These are phyloP conservation scores for Beta macrorhiza DNA, from an alignment of 179 eudicot species.

Conservation along the genomic window DNA sequence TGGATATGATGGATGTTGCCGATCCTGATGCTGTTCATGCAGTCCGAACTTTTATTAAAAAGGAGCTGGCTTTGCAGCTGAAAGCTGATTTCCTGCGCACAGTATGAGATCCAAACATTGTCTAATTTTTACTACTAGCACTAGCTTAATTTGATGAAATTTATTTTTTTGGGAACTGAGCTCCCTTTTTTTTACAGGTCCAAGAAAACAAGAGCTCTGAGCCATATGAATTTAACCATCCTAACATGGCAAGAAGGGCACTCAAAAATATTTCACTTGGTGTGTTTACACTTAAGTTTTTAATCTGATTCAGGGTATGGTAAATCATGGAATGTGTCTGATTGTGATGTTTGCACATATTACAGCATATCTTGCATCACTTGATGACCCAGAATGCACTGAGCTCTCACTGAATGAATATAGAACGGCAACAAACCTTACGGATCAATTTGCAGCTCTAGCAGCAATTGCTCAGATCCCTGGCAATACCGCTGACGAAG, in stretches of 20 bases:
- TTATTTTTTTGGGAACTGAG: conserved; percentile 1
- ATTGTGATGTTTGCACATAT: conserved; percentile 10
- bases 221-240: conserved; percentile 67
- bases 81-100: conserved; percentile 60
- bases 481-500: conserved; percentile 65
- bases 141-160: background rate
- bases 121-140: background rate
- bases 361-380: conserved; percentile 78
- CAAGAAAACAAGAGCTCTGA: conserved; percentile 77
- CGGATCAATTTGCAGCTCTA: conserved; percentile 89
- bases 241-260: conserved; percentile 80
- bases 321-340: background rate
- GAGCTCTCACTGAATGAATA: conserved; percentile 86
- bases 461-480: conserved; percentile 83
- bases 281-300: conserved; percentile 30
- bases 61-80: conserved; percentile 82
- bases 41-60: conserved; percentile 72
- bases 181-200: conserved; percentile 46
- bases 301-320: background rate
- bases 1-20: conserved; percentile 96
- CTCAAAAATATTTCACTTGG: conserved; percentile 79
- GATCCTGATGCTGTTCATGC: conserved; percentile 99
- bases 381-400: conserved; percentile 58
- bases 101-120: conserved; percentile 37
- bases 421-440: conserved; percentile 85